These are phyloP conservation scores for Westerdykella aurantiaca DNA, from an alignment of 2,329 filamentous ascomycete species.

Conservation along the genomic window DNA sequence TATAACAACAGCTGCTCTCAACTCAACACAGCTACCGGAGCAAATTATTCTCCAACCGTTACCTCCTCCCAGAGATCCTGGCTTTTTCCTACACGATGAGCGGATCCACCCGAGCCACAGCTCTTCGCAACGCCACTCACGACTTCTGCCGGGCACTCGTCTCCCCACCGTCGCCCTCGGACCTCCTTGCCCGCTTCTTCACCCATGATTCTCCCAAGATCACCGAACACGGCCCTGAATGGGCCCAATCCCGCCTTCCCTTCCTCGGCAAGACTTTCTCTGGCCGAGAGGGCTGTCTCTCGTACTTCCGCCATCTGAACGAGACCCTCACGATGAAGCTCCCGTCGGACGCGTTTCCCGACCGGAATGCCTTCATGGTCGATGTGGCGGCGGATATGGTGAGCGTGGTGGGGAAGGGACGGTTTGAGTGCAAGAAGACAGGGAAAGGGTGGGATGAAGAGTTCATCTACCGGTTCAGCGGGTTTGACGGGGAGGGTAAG, in stretches of 20 bases:
- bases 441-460: conserved; percentile 39
- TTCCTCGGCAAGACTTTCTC: conserved; percentile 38
- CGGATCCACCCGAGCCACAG: conserved; percentile 7
- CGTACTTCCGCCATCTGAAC: conserved; percentile 36
- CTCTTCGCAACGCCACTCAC: conserved; percentile 20
- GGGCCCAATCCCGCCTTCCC: conserved; percentile 33
- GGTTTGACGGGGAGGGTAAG: conserved; percentile 35
- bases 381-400: conserved; percentile 34
- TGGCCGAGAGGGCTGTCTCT: conserved; percentile 29
- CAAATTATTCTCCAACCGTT: too few relatives aligned
- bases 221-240: conserved; percentile 40
- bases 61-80: too few relatives aligned
- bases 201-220: conserved; percentile 27
- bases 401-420: conserved; percentile 32
- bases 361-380: conserved; percentile 29
- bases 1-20: too few relatives aligned
- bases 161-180: conserved; percentile 16
- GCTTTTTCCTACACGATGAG: not conserved
- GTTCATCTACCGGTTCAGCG: conserved; percentile 40
- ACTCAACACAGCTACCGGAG: too few relatives aligned
- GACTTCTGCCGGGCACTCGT: conserved; percentile 28
- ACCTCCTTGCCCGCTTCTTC: conserved; percentile 27
- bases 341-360: conserved; percentile 28
- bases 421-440: conserved; percentile 35
- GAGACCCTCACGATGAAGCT: conserved; percentile 32